phyloP scores from a whole-genome alignment of 208 protist species.

The Acanthamoeba triangularis region DNA sequence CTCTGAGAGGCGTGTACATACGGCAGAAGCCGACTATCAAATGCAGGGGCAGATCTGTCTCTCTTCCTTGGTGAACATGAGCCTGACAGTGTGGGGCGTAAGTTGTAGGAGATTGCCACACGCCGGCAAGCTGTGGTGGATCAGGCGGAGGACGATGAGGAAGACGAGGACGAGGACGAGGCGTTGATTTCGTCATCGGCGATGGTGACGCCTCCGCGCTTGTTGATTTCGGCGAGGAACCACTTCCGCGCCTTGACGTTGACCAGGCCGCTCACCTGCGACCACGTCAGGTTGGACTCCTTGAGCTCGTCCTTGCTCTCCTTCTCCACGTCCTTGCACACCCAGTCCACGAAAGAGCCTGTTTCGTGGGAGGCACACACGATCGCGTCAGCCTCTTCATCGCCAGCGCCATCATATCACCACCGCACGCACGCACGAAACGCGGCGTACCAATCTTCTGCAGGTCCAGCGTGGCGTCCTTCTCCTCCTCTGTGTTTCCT shows the following conservation, averaged over 20 bases:
- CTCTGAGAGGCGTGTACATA: not conserved
- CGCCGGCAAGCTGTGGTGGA: not conserved
- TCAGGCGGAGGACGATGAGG: not conserved
- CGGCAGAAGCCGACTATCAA: not conserved
- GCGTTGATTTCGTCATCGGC: not conserved
- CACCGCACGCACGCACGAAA: not conserved
- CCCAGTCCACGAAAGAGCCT: slow-evolving; percentile 49
- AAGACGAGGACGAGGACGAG: not conserved
- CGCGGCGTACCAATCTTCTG: slow-evolving; percentile 5
- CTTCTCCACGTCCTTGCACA: slow-evolving; percentile 62
- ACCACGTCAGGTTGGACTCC: slow-evolving; percentile 41
- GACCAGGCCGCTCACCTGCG: slow-evolving; percentile 56
- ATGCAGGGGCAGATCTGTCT: not conserved
- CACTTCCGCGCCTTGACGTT: slow-evolving; percentile 55
- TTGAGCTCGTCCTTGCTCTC: slow-evolving; percentile 71
- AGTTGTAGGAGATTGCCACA: too few relatives aligned
- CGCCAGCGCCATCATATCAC: not conserved
- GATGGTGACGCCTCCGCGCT: slow-evolving; percentile 38
- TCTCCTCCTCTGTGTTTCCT: slow-evolving; percentile 17
- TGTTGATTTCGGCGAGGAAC: slow-evolving; percentile 69
- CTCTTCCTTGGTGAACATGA: too few relatives aligned
- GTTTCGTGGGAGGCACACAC: not conserved
- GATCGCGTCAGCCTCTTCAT: too few relatives aligned
- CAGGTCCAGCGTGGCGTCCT: not conserved
- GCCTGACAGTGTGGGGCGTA: too few relatives aligned